Conservation (phyloP, 2,329 filamentous ascomycete species). For the Talaromyces sp. region DNA sequence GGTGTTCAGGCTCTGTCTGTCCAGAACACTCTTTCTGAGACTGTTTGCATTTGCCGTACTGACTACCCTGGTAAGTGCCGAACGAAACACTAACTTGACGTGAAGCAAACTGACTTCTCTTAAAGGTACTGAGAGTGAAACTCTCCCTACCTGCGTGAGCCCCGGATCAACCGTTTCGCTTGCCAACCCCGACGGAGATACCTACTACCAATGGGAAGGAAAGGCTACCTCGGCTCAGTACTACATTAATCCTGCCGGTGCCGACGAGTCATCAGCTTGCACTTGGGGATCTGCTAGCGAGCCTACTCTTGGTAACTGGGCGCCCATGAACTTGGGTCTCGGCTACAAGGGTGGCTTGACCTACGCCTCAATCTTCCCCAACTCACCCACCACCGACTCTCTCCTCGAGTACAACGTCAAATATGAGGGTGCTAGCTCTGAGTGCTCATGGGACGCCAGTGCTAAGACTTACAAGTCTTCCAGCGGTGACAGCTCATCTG, state of each 20-base stretch:
- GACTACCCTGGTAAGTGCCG: slow-evolving; percentile 74
- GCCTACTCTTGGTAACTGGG: slow-evolving; percentile 90
- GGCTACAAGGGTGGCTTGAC: slow-evolving; percentile 66
- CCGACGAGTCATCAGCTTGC: slow-evolving; percentile 66
- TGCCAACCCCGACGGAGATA: slow-evolving; percentile 69
- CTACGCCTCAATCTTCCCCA: slow-evolving; percentile 82
- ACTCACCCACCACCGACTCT: slow-evolving; percentile 68
- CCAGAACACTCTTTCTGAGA: slow-evolving; percentile 63
- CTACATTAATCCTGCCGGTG: slow-evolving; percentile 86
- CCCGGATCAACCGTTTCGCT: slow-evolving; percentile 53
- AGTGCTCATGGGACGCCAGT: no score
- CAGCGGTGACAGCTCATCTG: no score
- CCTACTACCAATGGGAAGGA: slow-evolving; percentile 76
- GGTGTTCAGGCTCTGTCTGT: slow-evolving; percentile 70
- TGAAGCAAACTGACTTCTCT: no score
- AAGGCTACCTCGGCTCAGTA: slow-evolving; percentile 84
- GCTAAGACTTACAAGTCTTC: no score
- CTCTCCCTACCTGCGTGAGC: slow-evolving; percentile 66
- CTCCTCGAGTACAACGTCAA: slow-evolving; percentile 75
- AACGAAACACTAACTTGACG: no score
- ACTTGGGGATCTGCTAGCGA: slow-evolving; percentile 55
- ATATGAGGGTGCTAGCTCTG: slow-evolving; percentile 54
- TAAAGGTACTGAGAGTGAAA: slow-evolving; percentile 66
- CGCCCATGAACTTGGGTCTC: slow-evolving; percentile 80
- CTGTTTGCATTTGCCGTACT: slow-evolving; percentile 57